phyloP scores from a whole-genome alignment of 495 filamentous ascomycete genomes.

The Penicillium parvum region DNA sequence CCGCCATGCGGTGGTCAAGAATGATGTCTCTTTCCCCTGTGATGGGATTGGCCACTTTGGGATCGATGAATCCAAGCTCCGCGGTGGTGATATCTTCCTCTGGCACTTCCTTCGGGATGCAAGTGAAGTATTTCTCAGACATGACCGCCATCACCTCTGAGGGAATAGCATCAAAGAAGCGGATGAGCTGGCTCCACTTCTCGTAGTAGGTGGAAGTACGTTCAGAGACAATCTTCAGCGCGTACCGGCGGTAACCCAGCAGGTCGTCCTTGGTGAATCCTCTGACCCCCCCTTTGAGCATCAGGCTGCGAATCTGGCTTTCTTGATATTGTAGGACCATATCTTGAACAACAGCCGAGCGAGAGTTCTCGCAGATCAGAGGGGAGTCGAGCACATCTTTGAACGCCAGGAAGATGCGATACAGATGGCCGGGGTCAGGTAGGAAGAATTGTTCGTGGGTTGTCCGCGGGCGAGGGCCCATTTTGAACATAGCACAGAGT shows the following conservation, averaged over 20 bases:
- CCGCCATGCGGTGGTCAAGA: slow-evolving; percentile 26
- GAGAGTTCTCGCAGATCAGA: slow-evolving; percentile 20
- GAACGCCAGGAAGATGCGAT: slow-evolving; percentile 29
- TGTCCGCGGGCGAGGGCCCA: slow-evolving; percentile 13
- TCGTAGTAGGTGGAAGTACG: slow-evolving; percentile 16
- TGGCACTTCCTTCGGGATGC: slow-evolving; percentile 13
- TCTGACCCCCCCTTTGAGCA: background rate
- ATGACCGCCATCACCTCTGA: slow-evolving; percentile 23
- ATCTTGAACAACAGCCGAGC: slow-evolving; percentile 17
- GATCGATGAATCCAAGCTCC: slow-evolving; percentile 27
- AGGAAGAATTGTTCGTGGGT: slow-evolving; percentile 15
- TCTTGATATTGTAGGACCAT: slow-evolving; percentile 27
- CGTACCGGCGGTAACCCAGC: slow-evolving; percentile 31
- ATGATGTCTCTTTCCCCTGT: slow-evolving; percentile 25
- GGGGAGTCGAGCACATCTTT: slow-evolving; percentile 32
- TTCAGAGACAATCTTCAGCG: slow-evolving; percentile 16
- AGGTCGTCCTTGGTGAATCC: slow-evolving; percentile 21
- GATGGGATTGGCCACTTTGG: slow-evolving; percentile 5
- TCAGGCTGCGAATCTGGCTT: slow-evolving; percentile 19
- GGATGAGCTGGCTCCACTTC: slow-evolving; percentile 29
- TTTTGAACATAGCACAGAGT: slow-evolving; percentile 26
- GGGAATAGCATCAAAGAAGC: slow-evolving; percentile 25
- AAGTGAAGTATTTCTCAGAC: slow-evolving; percentile 34
- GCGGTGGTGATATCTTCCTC: slow-evolving; percentile 12
- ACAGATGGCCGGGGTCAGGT: slow-evolving; percentile 31